These are phyloP conservation scores for Pythium phragmitis DNA, from an alignment of 352 stramenopile species.

Conservation along the genomic window DNA sequence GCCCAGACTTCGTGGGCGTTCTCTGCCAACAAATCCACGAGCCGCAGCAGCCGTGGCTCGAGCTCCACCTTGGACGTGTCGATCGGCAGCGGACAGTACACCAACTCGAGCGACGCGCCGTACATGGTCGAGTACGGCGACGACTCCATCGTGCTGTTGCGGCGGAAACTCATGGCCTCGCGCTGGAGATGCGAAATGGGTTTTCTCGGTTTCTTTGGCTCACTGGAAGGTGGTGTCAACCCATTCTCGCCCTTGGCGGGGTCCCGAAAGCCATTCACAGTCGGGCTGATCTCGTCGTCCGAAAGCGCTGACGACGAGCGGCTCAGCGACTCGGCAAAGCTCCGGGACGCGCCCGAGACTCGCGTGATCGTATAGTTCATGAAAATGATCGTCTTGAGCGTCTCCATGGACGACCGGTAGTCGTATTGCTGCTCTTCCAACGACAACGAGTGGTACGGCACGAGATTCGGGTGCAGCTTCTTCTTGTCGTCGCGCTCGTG, in stretches of 20 bases:
- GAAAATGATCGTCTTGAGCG: slow-evolving; percentile 86
- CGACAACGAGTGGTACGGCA: slow-evolving; percentile 80
- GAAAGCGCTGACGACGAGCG: slow-evolving; percentile 71
- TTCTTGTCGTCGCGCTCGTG: slow-evolving; percentile 63
- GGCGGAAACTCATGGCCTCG: slow-evolving; percentile 76
- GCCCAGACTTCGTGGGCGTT: slow-evolving; percentile 88
- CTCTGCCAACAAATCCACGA: slow-evolving; percentile 82
- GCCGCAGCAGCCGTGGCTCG: slow-evolving; percentile 53
- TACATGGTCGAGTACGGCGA: slow-evolving; percentile 78
- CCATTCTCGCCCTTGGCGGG: slow-evolving; percentile 13
- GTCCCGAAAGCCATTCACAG: slow-evolving; percentile 28
- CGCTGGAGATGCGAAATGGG: slow-evolving; percentile 56
- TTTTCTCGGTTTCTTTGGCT: slow-evolving; percentile 34
- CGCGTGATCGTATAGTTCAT: slow-evolving; percentile 87
- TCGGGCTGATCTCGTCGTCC: slow-evolving; percentile 32
- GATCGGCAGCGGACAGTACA: slow-evolving; percentile 76
- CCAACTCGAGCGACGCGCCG: slow-evolving; percentile 50
- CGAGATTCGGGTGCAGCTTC: slow-evolving; percentile 79
- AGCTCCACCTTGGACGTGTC: slow-evolving; percentile 73
- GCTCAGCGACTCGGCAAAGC: slow-evolving; percentile 63
- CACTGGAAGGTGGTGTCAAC: slow-evolving; percentile 5
- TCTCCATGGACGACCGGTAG: slow-evolving; percentile 85
- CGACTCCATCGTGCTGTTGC: slow-evolving; percentile 76
- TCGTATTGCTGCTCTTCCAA: slow-evolving; percentile 83
- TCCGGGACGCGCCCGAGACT: slow-evolving; percentile 37